Percentiles rank a stretch among this genome's conserved stretches.
Conservation (phyloP, 129 eudicot species). For the Smallanthus sonchifolius region DNA sequence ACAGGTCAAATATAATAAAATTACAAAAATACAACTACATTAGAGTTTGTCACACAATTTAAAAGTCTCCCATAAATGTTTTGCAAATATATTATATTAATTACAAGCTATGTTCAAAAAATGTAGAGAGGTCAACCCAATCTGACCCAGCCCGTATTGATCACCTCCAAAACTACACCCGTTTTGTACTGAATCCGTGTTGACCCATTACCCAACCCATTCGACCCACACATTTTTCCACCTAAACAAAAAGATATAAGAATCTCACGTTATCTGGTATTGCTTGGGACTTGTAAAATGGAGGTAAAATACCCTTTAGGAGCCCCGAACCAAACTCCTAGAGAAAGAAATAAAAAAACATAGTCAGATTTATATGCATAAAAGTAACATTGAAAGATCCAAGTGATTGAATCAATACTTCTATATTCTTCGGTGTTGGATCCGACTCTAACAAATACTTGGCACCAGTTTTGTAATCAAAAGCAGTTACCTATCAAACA, state of each 20-base stretch:
- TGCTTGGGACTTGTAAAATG: slow-evolving; percentile 73
- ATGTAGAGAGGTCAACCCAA: not conserved
- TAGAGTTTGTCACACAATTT: too few relatives aligned
- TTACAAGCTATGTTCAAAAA: too few relatives aligned
- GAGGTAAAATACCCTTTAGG: slow-evolving; percentile 44
- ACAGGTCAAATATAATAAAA: not conserved
- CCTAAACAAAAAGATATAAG: not conserved
- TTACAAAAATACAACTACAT: not conserved
- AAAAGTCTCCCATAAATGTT: too few relatives aligned
- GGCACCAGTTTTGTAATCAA: slow-evolving; percentile 64
- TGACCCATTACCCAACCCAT: not conserved
- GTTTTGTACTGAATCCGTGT: not conserved
- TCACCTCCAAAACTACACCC: not conserved
- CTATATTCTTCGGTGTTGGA: slow-evolving; percentile 49
- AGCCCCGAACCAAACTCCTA: slow-evolving; percentile 72
- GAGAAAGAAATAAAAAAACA: not conserved
- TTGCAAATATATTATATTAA: too few relatives aligned
- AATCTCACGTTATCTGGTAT: slow-evolving; percentile 76
- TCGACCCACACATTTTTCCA: not conserved
- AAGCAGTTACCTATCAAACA: slow-evolving; percentile 59
- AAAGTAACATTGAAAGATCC: slow-evolving; percentile 13
- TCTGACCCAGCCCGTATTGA: not conserved
- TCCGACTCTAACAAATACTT: slow-evolving; percentile 73
- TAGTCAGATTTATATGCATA: slow-evolving; percentile 3
- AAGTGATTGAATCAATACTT: slow-evolving; percentile 38